phyloP scores from a whole-genome alignment of 2,329 filamentous ascomycete genomes.

The Calonectria pauciramosa region DNA sequence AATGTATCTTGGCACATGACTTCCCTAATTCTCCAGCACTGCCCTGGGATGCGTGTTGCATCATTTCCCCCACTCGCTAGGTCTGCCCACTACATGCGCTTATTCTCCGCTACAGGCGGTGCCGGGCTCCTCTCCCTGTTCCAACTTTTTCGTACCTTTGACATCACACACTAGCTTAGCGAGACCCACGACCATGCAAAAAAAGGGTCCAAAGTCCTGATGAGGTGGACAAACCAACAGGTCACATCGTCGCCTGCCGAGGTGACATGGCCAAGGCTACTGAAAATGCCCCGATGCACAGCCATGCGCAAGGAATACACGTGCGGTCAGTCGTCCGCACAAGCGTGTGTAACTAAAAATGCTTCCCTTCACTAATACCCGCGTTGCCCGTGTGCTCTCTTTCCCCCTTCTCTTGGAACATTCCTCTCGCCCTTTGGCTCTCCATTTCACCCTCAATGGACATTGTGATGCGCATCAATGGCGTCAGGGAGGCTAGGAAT shows the following conservation, averaged over 20 bases:
- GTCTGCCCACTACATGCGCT: background rate
- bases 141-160: background rate
- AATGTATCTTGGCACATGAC: background rate
- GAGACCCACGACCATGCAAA: conserved; percentile 16
- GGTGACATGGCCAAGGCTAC: background rate
- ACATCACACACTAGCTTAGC: conserved; percentile 2
- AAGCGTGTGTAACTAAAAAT: background rate
- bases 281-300: background rate
- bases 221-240: background rate
- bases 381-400: background rate
- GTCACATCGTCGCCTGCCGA: background rate
- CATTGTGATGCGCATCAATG: conserved; percentile 6
- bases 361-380: too few species aligned
- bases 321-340: background rate
- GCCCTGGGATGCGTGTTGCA: background rate
- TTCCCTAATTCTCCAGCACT: background rate
- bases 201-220: background rate
- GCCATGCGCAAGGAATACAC: background rate
- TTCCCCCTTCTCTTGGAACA: background rate
- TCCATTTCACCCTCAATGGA: background rate
- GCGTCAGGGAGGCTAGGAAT: background rate
- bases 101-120: background rate
- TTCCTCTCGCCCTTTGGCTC: background rate
- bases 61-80: background rate
- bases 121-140: background rate